These are phyloP conservation scores for Neospermospora avenae DNA, from an alignment of 2,329 filamentous ascomycete species.

Conservation along the genomic window DNA sequence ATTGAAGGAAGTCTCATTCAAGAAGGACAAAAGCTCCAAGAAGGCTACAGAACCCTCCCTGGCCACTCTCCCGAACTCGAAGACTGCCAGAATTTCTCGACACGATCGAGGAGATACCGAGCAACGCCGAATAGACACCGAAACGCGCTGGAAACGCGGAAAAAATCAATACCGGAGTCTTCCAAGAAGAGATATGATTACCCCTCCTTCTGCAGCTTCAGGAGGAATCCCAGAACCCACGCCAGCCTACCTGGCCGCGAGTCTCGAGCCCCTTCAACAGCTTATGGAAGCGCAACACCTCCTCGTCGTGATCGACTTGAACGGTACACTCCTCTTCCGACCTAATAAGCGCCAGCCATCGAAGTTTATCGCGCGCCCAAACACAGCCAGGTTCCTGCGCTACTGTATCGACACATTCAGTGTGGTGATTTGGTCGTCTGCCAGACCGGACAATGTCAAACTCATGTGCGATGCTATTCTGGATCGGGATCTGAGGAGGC, in stretches of 20 bases:
- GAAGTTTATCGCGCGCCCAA: slow-evolving; percentile 63
- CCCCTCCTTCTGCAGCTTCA: slow-evolving; percentile 25
- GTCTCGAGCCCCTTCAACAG: slow-evolving; percentile 43
- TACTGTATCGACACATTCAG: slow-evolving; percentile 73
- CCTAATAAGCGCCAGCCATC: slow-evolving; percentile 49
- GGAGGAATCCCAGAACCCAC: slow-evolving; percentile 55
- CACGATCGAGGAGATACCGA: background rate
- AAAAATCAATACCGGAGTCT: background rate
- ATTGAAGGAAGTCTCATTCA: background rate
- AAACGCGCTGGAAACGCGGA: background rate
- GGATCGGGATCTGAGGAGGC: slow-evolving; percentile 45
- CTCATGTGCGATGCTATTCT: slow-evolving; percentile 67
- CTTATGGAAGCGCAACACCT: slow-evolving; percentile 55
- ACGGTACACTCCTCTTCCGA: slow-evolving; percentile 82
- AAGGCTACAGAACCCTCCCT: background rate
- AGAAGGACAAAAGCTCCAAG: background rate
- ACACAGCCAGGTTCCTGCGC: slow-evolving; percentile 64
- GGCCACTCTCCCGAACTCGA: background rate
- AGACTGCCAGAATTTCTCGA: background rate
- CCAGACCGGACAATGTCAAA: slow-evolving; percentile 67
- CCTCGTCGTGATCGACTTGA: slow-evolving; percentile 86
- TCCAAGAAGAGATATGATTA: slow-evolving; percentile 14
- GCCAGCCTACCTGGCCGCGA: slow-evolving; percentile 55
- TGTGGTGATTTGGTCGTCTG: slow-evolving; percentile 91
- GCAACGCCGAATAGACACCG: background rate